A percentile compares a stretch with the other conserved stretches of the same genome.
Evolutionary conservation across 2,329 filamentous ascomycete genomes (phyloP).

Genomic region (Chrysoporthe puriensis): DNA sequence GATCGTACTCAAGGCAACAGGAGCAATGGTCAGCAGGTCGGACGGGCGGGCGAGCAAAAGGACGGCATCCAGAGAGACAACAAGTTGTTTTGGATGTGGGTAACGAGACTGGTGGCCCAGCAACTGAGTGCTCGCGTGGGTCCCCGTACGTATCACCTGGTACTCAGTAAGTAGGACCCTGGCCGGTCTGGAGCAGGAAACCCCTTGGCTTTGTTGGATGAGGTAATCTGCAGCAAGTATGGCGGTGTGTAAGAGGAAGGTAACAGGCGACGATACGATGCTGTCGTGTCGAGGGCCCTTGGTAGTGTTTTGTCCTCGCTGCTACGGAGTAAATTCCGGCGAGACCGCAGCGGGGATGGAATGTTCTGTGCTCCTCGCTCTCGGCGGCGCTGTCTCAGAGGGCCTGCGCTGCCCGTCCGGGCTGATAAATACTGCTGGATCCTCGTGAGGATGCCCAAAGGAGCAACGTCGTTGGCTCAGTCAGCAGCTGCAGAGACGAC

Average conservation of each 20-base stretch:
- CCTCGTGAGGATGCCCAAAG: too few relatives aligned
- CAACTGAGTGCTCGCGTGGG: constrained; percentile 29
- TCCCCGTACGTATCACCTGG: constrained; percentile 1
- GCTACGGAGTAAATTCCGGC: neutral
- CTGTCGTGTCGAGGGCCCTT: neutral
- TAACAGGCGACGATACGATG: constrained; percentile 14
- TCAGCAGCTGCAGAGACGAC: constrained; percentile 14
- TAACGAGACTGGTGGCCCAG: constrained; percentile 29
- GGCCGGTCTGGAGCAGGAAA: constrained; percentile 7
- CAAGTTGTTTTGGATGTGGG: constrained; percentile 13
- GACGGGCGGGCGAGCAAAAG: neutral
- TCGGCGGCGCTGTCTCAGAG: neutral
- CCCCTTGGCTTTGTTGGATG: constrained; percentile 10
- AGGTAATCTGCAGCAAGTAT: constrained; percentile 26
- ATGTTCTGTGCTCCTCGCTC: neutral
- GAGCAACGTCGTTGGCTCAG: neutral
- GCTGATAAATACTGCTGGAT: neutral
- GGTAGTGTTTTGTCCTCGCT: neutral
- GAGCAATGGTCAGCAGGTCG: neutral
- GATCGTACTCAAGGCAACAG: neutral
- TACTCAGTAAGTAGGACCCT: constrained; percentile 4
- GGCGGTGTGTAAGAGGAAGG: constrained; percentile 31
- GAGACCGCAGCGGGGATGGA: neutral
- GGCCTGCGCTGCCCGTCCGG: neutral
- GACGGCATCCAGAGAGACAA: constrained; percentile 13